Base-by-base conservation (phyloP, 2,329 filamentous ascomycete species). In the Furcasterigmium furcatum region DNA sequence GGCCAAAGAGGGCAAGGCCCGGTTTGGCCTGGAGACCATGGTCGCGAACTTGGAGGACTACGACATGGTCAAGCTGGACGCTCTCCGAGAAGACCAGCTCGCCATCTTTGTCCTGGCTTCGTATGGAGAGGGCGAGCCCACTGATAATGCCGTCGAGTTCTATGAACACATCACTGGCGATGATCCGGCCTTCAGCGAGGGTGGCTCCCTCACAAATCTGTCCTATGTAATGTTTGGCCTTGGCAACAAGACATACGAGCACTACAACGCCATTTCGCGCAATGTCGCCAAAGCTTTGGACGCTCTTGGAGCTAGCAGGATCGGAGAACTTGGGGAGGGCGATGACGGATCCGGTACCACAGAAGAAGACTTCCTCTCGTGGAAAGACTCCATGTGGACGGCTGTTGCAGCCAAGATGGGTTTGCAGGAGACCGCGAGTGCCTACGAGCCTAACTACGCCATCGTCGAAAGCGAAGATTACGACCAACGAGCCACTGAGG, bases 21-120 rank as follows among this genome's bases (percentile, higher is more conserved):
- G 63, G 16, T 72, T 72, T 40, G 66, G 68, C 5, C 56, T 71
- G 12, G 58, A 66, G 36, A 55, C 61, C 8, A 50, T 74, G 21
- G 61, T 61, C 0, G 71, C 68, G 6, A 72, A 76, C 46, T 57
- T 74, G 3, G 70, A 66, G 6, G 73, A 77, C 46, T 77, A 70
- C 45, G 72, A 77, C 41, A 55, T 62, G 3, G 63, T 68, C 2
- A 65, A 59, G 3, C 64, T 73, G 16, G 53, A 58, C 5, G 34
- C 46, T 1, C 42, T 65, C 3, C 55, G 59, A 1, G 27, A 44
- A 4, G 45, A 47, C 14, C 63, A 61, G 38, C 47, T 64, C 10
- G 58, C 55, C 20, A 57, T 67, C 24, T 70, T 68, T 36, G 54
- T 68, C n/a, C 46, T 68, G 5, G 59, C 64, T 0, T 70, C 67